Percentiles rank a stretch among this genome's conserved stretches.
Evolutionary conservation across 257 asterid genomes (phyloP).

Genomic region (Ligustrum vulgare): DNA sequence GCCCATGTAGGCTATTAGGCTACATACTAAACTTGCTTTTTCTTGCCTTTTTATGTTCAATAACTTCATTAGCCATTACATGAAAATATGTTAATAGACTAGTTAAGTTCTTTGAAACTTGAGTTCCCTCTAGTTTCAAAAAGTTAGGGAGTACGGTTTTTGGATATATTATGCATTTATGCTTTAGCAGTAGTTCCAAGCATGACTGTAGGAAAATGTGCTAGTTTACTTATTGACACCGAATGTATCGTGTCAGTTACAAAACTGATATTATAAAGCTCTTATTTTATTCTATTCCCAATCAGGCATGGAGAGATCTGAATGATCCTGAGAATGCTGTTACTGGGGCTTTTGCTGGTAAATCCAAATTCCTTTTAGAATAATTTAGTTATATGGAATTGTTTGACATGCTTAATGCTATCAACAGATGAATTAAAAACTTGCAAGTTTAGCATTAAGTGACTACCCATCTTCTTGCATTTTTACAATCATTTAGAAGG

Average conservation of each 20-base stretch:
- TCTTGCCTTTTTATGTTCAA: neutral
- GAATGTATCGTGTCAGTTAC: neutral
- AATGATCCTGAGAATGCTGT: conserved; percentile 89
- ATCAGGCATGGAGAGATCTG: conserved; percentile 90
- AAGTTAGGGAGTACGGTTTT: neutral
- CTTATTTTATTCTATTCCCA: conserved; percentile 17
- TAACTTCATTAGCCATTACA: neutral
- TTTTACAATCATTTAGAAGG: neutral
- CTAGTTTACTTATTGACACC: conserved; percentile 5
- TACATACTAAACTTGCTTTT: neutral
- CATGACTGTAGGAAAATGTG: neutral
- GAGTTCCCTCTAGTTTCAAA: neutral
- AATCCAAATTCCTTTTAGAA: conserved; percentile 8
- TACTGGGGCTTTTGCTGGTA: conserved; percentile 95
- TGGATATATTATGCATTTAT: neutral
- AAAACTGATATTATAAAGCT: neutral
- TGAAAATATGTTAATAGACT: no score
- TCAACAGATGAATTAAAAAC: neutral
- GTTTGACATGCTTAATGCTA: neutral
- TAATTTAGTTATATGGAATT: neutral
- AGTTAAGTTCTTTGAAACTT: no score
- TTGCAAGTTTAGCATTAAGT: neutral
- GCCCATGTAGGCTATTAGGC: neutral
- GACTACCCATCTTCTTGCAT: neutral
- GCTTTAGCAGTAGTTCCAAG: neutral